phyloP scores from a whole-genome alignment of 345 rosid genomes.

The Linum tenue region DNA sequence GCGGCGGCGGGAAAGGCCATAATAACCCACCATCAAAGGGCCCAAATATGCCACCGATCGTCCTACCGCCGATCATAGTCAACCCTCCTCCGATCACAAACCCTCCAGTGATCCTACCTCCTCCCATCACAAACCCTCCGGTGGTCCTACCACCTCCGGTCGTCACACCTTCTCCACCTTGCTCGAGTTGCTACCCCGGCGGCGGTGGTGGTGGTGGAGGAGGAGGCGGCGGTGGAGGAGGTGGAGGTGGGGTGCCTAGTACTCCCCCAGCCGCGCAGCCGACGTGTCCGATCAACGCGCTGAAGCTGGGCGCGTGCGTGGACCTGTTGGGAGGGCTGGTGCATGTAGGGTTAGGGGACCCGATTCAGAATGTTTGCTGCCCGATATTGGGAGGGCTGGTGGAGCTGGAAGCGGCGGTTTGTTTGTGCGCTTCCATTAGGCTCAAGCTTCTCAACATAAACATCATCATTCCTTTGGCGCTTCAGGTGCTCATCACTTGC shows the following conservation, averaged over 20 bases:
- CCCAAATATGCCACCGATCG: constrained; percentile 17
- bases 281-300: constrained; percentile 33
- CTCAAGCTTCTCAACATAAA: constrained; percentile 37
- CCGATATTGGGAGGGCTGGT: constrained; percentile 35
- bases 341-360: constrained; percentile 34
- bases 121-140: constrained; percentile 28
- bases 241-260: constrained; percentile 17
- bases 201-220: constrained; percentile 13
- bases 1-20: constrained; percentile 2
- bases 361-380: constrained; percentile 32
- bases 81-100: constrained; percentile 19
- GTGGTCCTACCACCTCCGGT: constrained; percentile 41
- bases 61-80: constrained; percentile 32
- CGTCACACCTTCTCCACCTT: constrained; percentile 34
- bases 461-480: constrained; percentile 36
- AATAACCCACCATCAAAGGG: constrained; percentile 28
- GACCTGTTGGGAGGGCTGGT: constrained; percentile 35
- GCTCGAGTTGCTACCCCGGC: constrained; percentile 38
- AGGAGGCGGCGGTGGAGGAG: constrained; percentile 15
- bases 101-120: constrained; percentile 8
- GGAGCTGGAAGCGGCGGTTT: constrained; percentile 42
- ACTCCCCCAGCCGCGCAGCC: constrained; percentile 14
- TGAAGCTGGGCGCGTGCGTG: constrained; percentile 38
- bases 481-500: constrained; percentile 32
- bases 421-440: constrained; percentile 33